These are phyloP conservation scores for Sideroxylon spinosum DNA, from an alignment of 179 eudicot genomes.

Conservation along the genomic window DNA sequence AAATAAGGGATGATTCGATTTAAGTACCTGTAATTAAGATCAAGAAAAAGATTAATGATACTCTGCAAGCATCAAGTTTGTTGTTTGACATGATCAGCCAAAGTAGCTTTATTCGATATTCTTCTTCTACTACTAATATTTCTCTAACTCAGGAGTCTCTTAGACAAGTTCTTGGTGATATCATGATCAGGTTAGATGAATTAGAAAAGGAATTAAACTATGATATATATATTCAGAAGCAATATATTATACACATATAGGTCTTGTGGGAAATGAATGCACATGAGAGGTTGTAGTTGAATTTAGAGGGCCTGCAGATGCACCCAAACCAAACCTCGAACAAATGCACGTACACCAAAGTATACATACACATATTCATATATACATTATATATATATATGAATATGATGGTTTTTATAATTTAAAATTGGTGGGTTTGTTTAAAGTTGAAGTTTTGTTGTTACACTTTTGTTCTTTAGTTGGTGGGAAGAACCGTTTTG, in stretches of 20 bases:
- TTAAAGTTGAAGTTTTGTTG: no score
- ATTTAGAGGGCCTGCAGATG: no score
- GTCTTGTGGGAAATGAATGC: background rate
- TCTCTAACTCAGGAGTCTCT: background rate
- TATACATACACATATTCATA: no score
- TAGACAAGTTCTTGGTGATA: background rate
- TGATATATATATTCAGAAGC: background rate
- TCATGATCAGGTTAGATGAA: background rate
- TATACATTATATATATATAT: no score
- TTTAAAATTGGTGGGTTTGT: no score
- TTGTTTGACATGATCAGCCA: conserved; percentile 30
- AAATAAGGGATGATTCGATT: background rate
- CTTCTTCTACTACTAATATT: background rate
- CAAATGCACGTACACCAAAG: no score
- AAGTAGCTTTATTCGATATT: background rate
- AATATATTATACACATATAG: no score
- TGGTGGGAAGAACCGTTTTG: no score
- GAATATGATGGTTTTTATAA: no score
- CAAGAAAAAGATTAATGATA: conserved; percentile 21
- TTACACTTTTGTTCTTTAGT: no score
- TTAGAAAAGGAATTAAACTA: background rate
- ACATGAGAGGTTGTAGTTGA: no score
- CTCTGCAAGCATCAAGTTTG: conserved; percentile 9
- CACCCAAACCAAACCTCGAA: no score
- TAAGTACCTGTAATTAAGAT: conserved; percentile 33